Base-by-base conservation (phyloP, 805 yeast genomes). In the Ogataea trehalophila region DNA sequence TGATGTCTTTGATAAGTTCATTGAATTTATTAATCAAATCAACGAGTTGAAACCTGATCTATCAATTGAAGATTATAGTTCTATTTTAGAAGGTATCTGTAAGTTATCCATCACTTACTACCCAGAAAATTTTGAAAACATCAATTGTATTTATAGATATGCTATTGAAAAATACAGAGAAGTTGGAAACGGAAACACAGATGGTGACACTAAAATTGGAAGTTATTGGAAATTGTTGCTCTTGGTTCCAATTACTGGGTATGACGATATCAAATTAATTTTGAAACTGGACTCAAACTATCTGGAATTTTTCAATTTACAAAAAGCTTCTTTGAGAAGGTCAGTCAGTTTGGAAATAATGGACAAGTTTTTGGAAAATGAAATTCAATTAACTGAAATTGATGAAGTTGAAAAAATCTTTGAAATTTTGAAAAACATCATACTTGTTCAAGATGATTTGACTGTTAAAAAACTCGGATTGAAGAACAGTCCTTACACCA, bases 21-120 rank as follows among this genome's bases (percentile, higher is more conserved):
- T 90, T 81, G 65, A 67, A 13, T 87, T 86, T 61, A 75, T 87
- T 48, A 63, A 72, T 33, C 75, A 74, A 40, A 62, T 90, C 33
- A 72, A 74, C 45, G 72, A 79, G 42, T 65, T 73, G 9, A 79
- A 85, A 50, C 85, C 87, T 0, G 85, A 81, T 42, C 65, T 89
- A n/a, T 70, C 88, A 0, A 60, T 77, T n/a, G 80, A 76, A 29
- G 92, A 87, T 50, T 78, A 79, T 46, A 75, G 86, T 8, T 72
- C 76, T 1, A 71, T 90, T 18, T 68, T 88, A 40, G 83, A 82
- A 49, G 78, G 85, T n/a, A 72, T 87, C 33, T 73, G 85, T 44
- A 77, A 76, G 51, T 65, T 91, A 40, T 75, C 89, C 0, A 70
- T 88, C 37, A 71, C 75, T 5, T 87, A 82, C 67, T 86, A 86